These are phyloP conservation scores for Typha latifolia DNA, from an alignment of 176 grass and related monocot genomes.

Conservation along the genomic window DNA sequence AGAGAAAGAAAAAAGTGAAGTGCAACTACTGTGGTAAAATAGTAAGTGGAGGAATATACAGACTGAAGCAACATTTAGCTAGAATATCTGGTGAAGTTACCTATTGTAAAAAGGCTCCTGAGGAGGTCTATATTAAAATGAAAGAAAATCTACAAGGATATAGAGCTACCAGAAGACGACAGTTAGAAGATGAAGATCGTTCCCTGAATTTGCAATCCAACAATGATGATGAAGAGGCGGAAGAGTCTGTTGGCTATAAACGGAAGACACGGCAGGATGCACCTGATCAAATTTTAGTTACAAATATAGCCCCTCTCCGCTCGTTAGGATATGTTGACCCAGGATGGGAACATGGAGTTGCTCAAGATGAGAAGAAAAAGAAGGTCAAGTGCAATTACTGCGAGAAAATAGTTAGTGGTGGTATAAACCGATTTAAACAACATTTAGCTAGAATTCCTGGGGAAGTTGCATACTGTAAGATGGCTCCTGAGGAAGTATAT, in stretches of 20 bases:
- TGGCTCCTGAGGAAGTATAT: slow-evolving; percentile 29
- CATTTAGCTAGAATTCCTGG: slow-evolving; percentile 35
- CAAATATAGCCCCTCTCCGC: slow-evolving; percentile 12
- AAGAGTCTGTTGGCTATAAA: slow-evolving; percentile 13
- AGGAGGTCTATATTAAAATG: slow-evolving; percentile 10
- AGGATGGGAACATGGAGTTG: slow-evolving; percentile 31
- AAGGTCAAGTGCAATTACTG: slow-evolving; percentile 34
- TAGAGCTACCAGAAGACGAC: neutral
- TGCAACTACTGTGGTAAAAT: slow-evolving; percentile 34
- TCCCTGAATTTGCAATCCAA: neutral
- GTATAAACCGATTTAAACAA: slow-evolving; percentile 31
- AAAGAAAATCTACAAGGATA: neutral
- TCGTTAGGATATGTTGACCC: slow-evolving; percentile 24
- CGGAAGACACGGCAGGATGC: slow-evolving; percentile 5
- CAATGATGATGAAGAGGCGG: neutral
- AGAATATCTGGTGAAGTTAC: slow-evolving; percentile 33
- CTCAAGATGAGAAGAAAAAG: slow-evolving; percentile 27
- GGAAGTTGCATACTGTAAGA: slow-evolving; percentile 28
- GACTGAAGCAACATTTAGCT: slow-evolving; percentile 33
- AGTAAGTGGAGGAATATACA: slow-evolving; percentile 28
- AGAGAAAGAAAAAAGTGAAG: slow-evolving; percentile 27
- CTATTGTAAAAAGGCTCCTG: slow-evolving; percentile 25
- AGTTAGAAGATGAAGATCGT: neutral
- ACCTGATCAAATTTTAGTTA: slow-evolving; percentile 12
- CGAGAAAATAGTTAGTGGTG: slow-evolving; percentile 29